Evolutionary conservation across 2,329 filamentous ascomycete species (phyloP).

Genomic region (Zymoseptoria ardabiliae): DNA sequence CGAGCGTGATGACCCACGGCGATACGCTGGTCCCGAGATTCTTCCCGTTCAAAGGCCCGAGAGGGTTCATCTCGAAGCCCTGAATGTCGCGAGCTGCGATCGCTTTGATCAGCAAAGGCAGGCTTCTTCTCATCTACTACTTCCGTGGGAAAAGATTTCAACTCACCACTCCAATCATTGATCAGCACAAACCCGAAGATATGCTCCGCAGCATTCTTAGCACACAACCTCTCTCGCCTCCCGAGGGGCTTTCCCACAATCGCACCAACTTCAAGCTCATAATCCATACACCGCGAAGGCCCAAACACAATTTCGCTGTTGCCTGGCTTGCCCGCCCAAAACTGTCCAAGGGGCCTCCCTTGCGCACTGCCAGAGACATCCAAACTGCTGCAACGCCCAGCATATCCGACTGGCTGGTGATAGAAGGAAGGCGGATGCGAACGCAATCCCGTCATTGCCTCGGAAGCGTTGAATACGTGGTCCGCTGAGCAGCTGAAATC

Average conservation of each 20-base stretch:
- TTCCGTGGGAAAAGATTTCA: conserved; percentile 12
- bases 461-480: conserved; percentile 45
- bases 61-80: conserved; percentile 51
- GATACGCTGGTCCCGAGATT: conserved; percentile 54
- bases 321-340: conserved; percentile 32
- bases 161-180: conserved; percentile 50
- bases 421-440: conserved; percentile 41
- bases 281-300: conserved; percentile 37
- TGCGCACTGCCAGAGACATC: conserved; percentile 44
- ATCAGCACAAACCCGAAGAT: conserved; percentile 55
- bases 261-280: conserved; percentile 42
- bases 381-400: conserved; percentile 49
- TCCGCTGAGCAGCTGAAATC: conserved; percentile 50
- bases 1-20: conserved; percentile 53
- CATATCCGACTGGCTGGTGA: conserved; percentile 47
- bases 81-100: conserved; percentile 52
- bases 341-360: conserved; percentile 43
- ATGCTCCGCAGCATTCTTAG: conserved; percentile 41
- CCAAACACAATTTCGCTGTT: conserved; percentile 45
- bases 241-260: conserved; percentile 36
- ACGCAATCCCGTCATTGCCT: conserved; percentile 34
- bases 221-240: conserved; percentile 31
- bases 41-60: conserved; percentile 56
- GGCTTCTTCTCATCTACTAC: no score
- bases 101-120: no score